These are phyloP conservation scores for Ilyonectria destructans DNA, from an alignment of 2,329 filamentous ascomycete genomes.

Conservation along the genomic window DNA sequence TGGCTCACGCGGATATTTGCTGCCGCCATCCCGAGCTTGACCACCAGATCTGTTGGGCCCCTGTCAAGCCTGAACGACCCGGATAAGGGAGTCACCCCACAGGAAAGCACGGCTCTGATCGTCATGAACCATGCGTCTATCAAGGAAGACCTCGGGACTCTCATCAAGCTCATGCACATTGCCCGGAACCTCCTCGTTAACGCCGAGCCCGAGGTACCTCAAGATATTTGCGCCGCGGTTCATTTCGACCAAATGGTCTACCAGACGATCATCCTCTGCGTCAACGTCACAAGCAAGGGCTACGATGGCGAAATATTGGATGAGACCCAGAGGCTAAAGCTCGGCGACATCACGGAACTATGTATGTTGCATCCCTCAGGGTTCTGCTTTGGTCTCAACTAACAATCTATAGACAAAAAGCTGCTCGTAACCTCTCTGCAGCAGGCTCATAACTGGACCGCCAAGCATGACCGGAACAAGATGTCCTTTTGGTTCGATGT, in stretches of 20 bases:
- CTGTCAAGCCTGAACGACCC: constrained; percentile 68
- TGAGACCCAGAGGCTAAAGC: constrained; percentile 69
- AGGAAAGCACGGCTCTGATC: constrained; percentile 75
- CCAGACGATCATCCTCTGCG: constrained; percentile 76
- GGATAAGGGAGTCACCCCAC: constrained; percentile 71
- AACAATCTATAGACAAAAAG: constrained; percentile 71
- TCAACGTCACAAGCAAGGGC: constrained; percentile 78
- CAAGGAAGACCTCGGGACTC: constrained; percentile 74
- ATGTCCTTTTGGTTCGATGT: constrained; percentile 80
- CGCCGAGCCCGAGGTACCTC: constrained; percentile 75
- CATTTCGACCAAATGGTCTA: constrained; percentile 78
- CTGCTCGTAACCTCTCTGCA: constrained; percentile 77
- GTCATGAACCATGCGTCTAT: constrained; percentile 74
- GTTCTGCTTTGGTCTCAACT: constrained; percentile 5
- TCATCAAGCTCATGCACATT: constrained; percentile 79
- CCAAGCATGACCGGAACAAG: constrained; percentile 79
- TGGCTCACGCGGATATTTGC: constrained; percentile 75
- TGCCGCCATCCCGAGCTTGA: constrained; percentile 73
- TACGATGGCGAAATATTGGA: constrained; percentile 77
- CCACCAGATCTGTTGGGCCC: constrained; percentile 72
- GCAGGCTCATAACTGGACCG: constrained; percentile 79
- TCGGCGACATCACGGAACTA: constrained; percentile 76
- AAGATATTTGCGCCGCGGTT: constrained; percentile 76
- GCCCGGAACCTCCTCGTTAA: constrained; percentile 77
- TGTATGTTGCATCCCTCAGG: constrained; percentile 63